These are phyloP conservation scores for Diaporthe sp. DNA, from an alignment of 2,329 filamentous ascomycete genomes.

Conservation along the genomic window DNA sequence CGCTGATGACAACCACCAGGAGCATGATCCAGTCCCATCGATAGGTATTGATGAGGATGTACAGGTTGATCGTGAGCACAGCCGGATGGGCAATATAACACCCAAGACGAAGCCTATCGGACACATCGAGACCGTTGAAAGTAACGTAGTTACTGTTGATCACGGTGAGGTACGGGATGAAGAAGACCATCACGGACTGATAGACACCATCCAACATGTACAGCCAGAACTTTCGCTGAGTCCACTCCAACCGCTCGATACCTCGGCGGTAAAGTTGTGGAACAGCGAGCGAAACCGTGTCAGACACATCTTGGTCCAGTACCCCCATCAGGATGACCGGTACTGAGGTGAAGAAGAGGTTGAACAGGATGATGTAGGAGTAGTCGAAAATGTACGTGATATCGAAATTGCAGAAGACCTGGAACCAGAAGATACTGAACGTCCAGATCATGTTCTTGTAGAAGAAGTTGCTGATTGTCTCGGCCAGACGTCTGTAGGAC, in stretches of 20 bases:
- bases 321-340: constrained; percentile 97
- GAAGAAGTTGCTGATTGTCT: constrained; percentile 98
- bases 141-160: constrained; percentile 77
- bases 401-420: constrained; percentile 95
- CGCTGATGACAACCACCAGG: constrained; percentile 85
- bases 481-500: constrained; percentile 94
- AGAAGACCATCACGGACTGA: constrained; percentile 94
- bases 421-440: constrained; percentile 96
- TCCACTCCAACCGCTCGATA: constrained; percentile 98
- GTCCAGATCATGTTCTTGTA: constrained; percentile 99
- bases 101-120: constrained; percentile 87
- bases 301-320: constrained; percentile 95
- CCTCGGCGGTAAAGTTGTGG: constrained; percentile 95
- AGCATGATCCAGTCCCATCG: constrained; percentile 98
- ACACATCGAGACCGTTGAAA: constrained; percentile 79
- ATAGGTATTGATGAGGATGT: constrained; percentile 96
- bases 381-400: constrained; percentile 98
- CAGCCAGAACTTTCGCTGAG: constrained; percentile 93
- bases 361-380: constrained; percentile 97
- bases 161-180: constrained; percentile 89
- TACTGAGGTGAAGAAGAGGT: constrained; percentile 95
- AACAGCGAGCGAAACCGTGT: constrained; percentile 92
- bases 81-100: constrained; percentile 88
- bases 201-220: constrained; percentile 98
- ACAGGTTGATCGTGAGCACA: constrained; percentile 90